Base-by-base conservation (phyloP, 805 yeast genomes). In the Kregervanrija pseudodelftensis region DNA sequence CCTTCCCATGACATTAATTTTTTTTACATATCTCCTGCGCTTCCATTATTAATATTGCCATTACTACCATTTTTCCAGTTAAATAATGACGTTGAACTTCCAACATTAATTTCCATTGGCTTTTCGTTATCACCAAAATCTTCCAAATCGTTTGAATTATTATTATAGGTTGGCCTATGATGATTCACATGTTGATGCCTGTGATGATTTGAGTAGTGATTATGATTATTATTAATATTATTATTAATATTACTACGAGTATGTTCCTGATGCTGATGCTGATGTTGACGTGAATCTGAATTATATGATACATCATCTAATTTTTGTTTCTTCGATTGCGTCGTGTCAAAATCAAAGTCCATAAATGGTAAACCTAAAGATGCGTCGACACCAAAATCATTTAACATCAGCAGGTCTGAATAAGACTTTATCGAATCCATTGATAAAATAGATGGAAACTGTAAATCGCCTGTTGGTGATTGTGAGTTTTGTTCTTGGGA, bases 321-420 rank as follows among this genome's bases (percentile, higher is more conserved):
- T 12, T 44, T 48, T 33, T 41, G 41, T 17, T 48, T 48, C 37
- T 45, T 46, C 11, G 36, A 35, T 17, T 37, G 34, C 9, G 34
- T 38, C 10, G 14, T 58, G 30, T 58, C 65, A 17, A 67, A 55
- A 41, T 66, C 72, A 56, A 72, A 67, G 43, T 77, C 83, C 45
- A 84, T 62, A 54, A 83, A 72, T 2, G 85, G 88, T 44, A 85
- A 64, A 1, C 91, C 91, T 36, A 84, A 64, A 0, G 91, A 85
- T 1, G 88, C 91, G 64, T 85, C 93, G 3, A 87, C 87, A n/a
- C 83, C 85, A 60, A 81, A 83, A 46, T 82, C 88, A 45, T 59
- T 61, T 36, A 63, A 34, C 63, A 63, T 59, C 41, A 64, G 40
- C 31, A 63, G 44, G 45, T 63, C 67, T 2, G 61, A 49, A 36